Percentiles rank a stretch among this genome's conserved stretches.
phyloP scores from a whole-genome alignment of 2,329 filamentous ascomycete species.

The Alternaria ventricosa region DNA sequence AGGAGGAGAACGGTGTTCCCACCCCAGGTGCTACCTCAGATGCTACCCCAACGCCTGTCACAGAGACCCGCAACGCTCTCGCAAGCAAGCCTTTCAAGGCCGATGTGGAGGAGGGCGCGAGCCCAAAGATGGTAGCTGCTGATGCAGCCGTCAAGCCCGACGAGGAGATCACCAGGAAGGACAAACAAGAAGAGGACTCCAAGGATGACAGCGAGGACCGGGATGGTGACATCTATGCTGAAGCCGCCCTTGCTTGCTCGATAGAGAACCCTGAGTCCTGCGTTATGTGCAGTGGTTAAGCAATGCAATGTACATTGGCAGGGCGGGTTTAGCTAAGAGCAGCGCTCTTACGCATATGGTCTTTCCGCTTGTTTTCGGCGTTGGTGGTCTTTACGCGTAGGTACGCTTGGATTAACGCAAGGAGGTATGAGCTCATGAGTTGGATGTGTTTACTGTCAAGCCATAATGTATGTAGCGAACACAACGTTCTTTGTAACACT shows the following conservation, averaged over 20 bases:
- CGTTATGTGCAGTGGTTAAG: conserved; percentile 94
- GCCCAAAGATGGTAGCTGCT: conserved; percentile 76
- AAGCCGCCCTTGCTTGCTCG: conserved; percentile 90
- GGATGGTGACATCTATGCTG: conserved; percentile 93
- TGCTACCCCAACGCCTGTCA: conserved; percentile 62
- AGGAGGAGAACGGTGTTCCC: conserved; percentile 65
- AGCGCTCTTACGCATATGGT: conserved; percentile 13
- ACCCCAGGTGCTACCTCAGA: conserved; percentile 65
- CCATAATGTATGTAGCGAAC: conserved; percentile 17
- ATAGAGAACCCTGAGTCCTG: conserved; percentile 97
- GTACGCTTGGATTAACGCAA: conserved; percentile 13
- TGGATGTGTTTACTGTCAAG: conserved; percentile 15
- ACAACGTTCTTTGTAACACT: conserved; percentile 1
- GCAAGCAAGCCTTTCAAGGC: conserved; percentile 75
- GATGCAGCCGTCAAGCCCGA: conserved; percentile 68
- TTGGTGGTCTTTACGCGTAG: conserved; percentile 15
- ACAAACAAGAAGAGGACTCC: conserved; percentile 74
- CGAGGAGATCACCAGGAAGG: conserved; percentile 67
- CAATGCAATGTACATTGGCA: background rate
- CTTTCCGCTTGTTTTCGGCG: conserved; percentile 16
- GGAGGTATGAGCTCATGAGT: conserved; percentile 34
- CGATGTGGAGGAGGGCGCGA: conserved; percentile 77
- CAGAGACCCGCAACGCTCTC: conserved; percentile 58
- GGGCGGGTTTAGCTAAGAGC: background rate
- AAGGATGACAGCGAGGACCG: conserved; percentile 74